Conservation (phyloP, 2,329 filamentous ascomycete genomes). For the Colletotrichum gigasporum region DNA sequence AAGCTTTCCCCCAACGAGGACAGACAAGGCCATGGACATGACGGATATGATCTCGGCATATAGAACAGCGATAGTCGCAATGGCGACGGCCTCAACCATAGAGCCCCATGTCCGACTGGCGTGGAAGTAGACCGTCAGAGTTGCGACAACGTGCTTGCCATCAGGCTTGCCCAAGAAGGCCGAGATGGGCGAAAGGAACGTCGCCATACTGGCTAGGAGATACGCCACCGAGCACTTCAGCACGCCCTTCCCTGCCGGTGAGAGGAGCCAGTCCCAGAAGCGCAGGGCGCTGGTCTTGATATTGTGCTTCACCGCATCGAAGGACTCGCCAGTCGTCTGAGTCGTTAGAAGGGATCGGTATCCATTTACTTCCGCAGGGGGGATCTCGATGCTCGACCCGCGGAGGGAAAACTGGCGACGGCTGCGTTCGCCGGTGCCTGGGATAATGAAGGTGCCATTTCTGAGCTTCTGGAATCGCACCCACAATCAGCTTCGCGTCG, state of each 20-base stretch:
- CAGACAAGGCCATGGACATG: constrained; percentile 88
- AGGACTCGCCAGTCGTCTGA: constrained; percentile 46
- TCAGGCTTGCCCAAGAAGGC: constrained; percentile 82
- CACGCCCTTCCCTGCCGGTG: constrained; percentile 80
- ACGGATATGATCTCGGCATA: constrained; percentile 78
- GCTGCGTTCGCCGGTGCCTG: constrained; percentile 84
- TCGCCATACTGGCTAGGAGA: constrained; percentile 84
- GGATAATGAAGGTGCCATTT: constrained; percentile 88
- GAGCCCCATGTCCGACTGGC: constrained; percentile 86
- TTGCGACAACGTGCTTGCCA: constrained; percentile 93
- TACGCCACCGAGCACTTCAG: constrained; percentile 94
- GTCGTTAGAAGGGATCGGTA: constrained; percentile 46
- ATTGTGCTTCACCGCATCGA: constrained; percentile 46
- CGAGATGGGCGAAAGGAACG: constrained; percentile 80
- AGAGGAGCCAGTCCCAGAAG: constrained; percentile 70
- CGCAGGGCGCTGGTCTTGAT: constrained; percentile 47
- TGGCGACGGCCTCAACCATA: constrained; percentile 86
- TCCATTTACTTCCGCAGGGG: constrained; percentile 41
- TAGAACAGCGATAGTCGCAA: constrained; percentile 79
- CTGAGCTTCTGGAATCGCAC: constrained; percentile 69
- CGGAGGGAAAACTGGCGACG: constrained; percentile 83
- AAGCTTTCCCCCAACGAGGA: constrained; percentile 64
- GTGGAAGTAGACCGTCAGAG: constrained; percentile 94
- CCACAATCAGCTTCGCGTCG: constrained; percentile 1
- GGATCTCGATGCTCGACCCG: constrained; percentile 50